Conservation (phyloP, 192 early-diverging fungal species). For the Kappamyces sp. region DNA sequence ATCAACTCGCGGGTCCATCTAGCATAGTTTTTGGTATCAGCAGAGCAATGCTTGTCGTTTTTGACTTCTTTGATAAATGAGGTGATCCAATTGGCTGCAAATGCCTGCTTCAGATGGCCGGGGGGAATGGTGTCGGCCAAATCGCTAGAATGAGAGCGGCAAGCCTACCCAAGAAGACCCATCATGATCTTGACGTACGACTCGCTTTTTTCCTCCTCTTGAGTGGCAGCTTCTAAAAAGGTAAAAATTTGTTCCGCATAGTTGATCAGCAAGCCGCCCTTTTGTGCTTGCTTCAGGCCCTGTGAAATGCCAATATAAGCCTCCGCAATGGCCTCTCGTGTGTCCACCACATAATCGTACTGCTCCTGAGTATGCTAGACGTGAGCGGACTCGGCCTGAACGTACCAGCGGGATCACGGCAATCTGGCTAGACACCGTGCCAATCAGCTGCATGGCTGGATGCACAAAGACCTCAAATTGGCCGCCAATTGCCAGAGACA, state of each 20-base stretch:
- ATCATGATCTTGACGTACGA: constrained; percentile 67
- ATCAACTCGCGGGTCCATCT: constrained; percentile 47
- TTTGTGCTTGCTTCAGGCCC: constrained; percentile 74
- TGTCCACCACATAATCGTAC: constrained; percentile 78
- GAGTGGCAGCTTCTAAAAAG: constrained; percentile 67
- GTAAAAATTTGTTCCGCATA: constrained; percentile 68
- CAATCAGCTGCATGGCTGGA: constrained; percentile 79
- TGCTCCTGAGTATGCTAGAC: constrained; percentile 46
- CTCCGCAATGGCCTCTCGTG: constrained; percentile 87
- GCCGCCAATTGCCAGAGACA: constrained; percentile 78
- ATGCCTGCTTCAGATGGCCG: constrained; percentile 62
- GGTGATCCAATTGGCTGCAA: constrained; percentile 71
- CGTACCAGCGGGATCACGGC: constrained; percentile 18
- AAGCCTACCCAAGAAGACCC: constrained; percentile 75
- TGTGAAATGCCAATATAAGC: constrained; percentile 95
- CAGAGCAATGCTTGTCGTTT: constrained; percentile 40
- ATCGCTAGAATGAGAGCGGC: constrained; percentile 54
- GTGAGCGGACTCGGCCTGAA: constrained; percentile 7
- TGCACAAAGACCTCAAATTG: constrained; percentile 76
- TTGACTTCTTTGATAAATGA: constrained; percentile 74
- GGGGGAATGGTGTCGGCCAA: constrained; percentile 81
- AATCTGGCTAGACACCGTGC: constrained; percentile 51
- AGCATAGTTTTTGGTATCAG: constrained; percentile 57
- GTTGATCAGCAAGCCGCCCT: constrained; percentile 43
- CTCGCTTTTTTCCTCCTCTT: constrained; percentile 60